phyloP scores from a whole-genome alignment of 495 filamentous ascomycete species.

The Cetradonia linearis region DNA sequence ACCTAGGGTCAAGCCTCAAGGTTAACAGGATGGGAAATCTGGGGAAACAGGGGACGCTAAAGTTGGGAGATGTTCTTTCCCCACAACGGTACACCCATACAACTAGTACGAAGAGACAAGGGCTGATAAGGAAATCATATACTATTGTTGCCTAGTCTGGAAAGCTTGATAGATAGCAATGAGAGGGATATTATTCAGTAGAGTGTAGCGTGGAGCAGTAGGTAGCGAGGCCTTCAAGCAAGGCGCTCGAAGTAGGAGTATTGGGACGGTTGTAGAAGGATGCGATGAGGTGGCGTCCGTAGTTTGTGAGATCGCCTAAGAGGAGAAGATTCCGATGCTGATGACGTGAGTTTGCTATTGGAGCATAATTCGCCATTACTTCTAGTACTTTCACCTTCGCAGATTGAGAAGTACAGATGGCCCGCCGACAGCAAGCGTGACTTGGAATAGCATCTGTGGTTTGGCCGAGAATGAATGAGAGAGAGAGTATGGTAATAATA shows the following conservation, averaged over 20 bases:
- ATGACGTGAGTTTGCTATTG: background rate
- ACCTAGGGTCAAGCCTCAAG: background rate
- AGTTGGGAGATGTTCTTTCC: background rate
- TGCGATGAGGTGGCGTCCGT: slow-evolving; percentile 1
- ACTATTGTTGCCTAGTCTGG: slow-evolving; percentile 6
- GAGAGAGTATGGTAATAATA: no score
- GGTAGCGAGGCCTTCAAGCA: background rate
- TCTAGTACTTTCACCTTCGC: background rate
- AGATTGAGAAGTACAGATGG: background rate
- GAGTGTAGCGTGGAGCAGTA: background rate
- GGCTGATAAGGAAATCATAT: slow-evolving; percentile 7
- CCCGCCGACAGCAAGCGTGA: background rate
- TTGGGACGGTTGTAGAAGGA: background rate
- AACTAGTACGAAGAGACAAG: background rate
- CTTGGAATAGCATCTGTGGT: background rate
- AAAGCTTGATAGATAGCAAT: background rate
- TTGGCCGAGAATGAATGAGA: background rate
- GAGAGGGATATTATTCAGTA: slow-evolving; percentile 1
- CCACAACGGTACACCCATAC: slow-evolving; percentile 5
- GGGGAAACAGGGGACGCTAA: slow-evolving; percentile 1
- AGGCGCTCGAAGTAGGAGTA: background rate
- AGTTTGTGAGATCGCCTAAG: background rate
- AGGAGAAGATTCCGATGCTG: slow-evolving; percentile 2
- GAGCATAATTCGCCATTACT: slow-evolving; percentile 2
- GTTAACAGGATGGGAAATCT: background rate